A percentile compares a stretch with the other conserved stretches of the same genome.
Evolutionary conservation across 148 eudicot species (phyloP).

Genomic region (Persicaria maculosa): DNA sequence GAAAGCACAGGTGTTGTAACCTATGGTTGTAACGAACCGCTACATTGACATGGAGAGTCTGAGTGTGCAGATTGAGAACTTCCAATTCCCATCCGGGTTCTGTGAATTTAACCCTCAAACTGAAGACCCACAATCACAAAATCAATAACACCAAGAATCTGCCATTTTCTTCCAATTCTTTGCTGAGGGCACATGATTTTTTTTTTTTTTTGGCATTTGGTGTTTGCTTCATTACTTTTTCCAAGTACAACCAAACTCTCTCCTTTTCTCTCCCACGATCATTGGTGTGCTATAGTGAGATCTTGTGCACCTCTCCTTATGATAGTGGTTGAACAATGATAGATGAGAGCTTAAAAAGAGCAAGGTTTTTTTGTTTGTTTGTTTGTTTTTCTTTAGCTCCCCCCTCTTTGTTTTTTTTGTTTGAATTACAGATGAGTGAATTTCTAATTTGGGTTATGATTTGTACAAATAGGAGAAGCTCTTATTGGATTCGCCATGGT

Average conservation of each 20-base stretch:
- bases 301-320: neutral
- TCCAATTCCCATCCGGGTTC: neutral
- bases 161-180: neutral
- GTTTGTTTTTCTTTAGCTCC: neutral
- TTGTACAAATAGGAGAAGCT: constrained; percentile 36
- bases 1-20: no score
- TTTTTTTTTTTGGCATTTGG: neutral
- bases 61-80: neutral
- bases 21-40: no score
- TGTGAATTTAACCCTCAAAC: neutral
- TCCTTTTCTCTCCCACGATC: neutral
- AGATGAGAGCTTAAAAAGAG: constrained; percentile 6
- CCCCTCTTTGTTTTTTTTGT: neutral
- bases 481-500: constrained; percentile 36
- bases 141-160: neutral
- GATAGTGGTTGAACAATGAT: constrained; percentile 6
- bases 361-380: neutral
- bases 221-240: neutral
- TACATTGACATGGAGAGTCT: neutral
- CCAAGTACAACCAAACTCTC: neutral
- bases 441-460: constrained; percentile 29
- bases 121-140: neutral
- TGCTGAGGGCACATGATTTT: neutral
- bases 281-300: neutral
- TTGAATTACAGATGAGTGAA: neutral